Percentiles rank a stretch among this genome's conserved stretches.
These are phyloP conservation scores for Penicillium sp. DNA, from an alignment of 2,329 filamentous ascomycete species.

Conservation along the genomic window DNA sequence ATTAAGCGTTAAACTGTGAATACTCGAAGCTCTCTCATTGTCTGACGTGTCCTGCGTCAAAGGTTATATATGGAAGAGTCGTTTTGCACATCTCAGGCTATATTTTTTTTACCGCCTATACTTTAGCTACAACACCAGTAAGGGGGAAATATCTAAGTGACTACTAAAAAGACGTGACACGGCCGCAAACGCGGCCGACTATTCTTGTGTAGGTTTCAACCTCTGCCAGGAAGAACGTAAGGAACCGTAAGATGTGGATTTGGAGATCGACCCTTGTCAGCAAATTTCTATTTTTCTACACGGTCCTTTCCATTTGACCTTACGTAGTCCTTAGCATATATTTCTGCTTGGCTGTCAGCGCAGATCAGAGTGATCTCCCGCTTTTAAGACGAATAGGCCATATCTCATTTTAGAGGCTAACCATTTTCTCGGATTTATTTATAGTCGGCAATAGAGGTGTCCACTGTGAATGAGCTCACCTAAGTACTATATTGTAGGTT, in stretches of 20 bases:
- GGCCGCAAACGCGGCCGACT: too few species aligned
- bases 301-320: neutral
- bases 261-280: neutral
- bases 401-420: neutral
- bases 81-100: too few species aligned
- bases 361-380: slow-evolving; percentile 9
- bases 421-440: neutral
- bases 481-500: neutral
- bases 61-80: too few species aligned
- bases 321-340: neutral
- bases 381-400: neutral
- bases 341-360: neutral
- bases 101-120: too few species aligned
- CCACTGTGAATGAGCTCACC: neutral
- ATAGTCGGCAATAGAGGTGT: neutral
- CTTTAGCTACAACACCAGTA: too few species aligned
- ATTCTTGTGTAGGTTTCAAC: neutral
- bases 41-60: neutral
- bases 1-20: neutral
- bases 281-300: neutral
- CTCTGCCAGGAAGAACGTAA: neutral
- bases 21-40: neutral
- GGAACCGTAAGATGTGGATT: neutral
- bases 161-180: too few species aligned
- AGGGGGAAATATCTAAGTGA: too few species aligned